Base-by-base conservation (phyloP, 441 rosid genomes). In the Populus trichocarpa region DNA sequence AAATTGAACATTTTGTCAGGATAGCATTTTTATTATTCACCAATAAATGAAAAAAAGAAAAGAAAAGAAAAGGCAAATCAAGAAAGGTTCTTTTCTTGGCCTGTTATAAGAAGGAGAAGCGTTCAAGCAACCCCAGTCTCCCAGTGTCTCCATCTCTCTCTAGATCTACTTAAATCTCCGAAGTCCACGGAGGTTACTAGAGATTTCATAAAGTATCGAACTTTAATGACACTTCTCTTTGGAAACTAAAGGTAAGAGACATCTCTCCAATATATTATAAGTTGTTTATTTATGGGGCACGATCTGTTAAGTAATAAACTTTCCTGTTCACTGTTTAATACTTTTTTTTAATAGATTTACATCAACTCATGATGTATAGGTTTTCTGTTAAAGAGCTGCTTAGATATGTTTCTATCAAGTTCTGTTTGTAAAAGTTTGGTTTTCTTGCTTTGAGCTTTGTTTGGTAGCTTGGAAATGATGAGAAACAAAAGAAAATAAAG, bases 101-200 rank as follows among this genome's bases (percentile, higher is more conserved):
- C 33, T 79, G 22, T 73, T 64, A 33, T 46, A 72, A 73, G 86
- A 77, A 79, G 86, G 78, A 77, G 85, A 83, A 80, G 61, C 85
- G 73, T 85, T 73, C 72, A 88, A 87, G 91, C 87, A 81, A 86
- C 59, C 78, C 72, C 36, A 38, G 11, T 71, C 8, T 61, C 80
- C 67, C 53, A 4, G 9, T 75, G 32, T 57, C 70, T 36, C 20
- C 50, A 3, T 78, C 71, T 61, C 80, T 57, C 66, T 71, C 75
- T 23, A 71, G 67, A 61, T 69, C 71, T 77, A 64, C 74, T 68
- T 9, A 65, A 70, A 38, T 63, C 79, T 69, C 78, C 74, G 4
- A 8, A 59, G 3, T 65, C 20, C 12, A 36, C 2, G 71, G 40
- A 75, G 69, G 74, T 76, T 76, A 26, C 9, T 64, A 18, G 61